These are phyloP conservation scores for baker's yeast (Saccharomyces cerevisiae) DNA, from an alignment of 805 yeast species.

Conservation along the genomic window DNA sequence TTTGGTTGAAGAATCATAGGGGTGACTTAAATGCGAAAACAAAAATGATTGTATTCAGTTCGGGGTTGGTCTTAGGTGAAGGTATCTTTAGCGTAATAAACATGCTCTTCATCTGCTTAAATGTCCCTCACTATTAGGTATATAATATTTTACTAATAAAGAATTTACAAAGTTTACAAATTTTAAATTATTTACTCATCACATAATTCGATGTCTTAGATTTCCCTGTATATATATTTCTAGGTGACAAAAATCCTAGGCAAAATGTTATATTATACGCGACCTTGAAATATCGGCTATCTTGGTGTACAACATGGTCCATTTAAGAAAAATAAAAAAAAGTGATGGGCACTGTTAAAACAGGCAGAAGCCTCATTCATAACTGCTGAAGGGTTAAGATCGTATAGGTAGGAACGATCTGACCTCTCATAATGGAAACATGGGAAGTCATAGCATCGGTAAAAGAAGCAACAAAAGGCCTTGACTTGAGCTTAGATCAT, in stretches of 20 bases:
- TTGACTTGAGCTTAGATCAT: background rate
- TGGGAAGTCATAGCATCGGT: background rate
- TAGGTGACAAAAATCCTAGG: background rate
- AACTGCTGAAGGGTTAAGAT: background rate
- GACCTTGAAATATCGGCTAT: background rate
- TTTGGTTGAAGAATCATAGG: constrained; percentile 42
- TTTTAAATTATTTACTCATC: background rate
- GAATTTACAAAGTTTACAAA: background rate
- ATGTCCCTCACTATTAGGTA: constrained; percentile 46
- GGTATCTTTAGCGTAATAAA: constrained; percentile 80
- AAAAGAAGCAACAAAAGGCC: background rate
- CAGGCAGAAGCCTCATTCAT: background rate
- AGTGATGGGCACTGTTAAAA: background rate
- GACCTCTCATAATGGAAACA: background rate
- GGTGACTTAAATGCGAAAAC: constrained; percentile 46
- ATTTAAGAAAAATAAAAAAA: background rate
- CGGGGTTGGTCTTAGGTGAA: constrained; percentile 90
- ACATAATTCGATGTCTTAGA: background rate
- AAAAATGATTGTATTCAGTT: constrained; percentile 74
- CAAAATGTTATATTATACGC: background rate
- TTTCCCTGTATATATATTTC: constrained; percentile 3
- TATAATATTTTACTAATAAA: background rate
- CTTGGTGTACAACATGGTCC: background rate
- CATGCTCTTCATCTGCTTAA: constrained; percentile 65
- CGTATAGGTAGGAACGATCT: background rate